Conservation (phyloP, 148 eudicot genomes). For the Cornus kousa region DNA sequence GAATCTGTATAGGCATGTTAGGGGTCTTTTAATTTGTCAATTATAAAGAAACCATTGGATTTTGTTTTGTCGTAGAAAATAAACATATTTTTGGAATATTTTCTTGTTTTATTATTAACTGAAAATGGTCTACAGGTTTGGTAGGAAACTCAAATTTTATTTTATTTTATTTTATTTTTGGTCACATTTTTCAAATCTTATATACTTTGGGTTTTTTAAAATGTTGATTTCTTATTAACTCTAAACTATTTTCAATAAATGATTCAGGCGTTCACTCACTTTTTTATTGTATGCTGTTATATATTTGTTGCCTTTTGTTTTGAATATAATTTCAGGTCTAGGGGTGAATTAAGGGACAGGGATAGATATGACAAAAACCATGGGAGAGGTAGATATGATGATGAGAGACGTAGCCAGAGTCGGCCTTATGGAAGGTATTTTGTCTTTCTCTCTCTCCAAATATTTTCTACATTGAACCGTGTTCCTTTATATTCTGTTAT, state of each 20-base stretch:
- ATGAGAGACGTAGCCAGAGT: constrained; percentile 55
- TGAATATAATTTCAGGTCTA: constrained; percentile 28
- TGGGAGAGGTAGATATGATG: constrained; percentile 72
- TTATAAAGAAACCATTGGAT: background rate
- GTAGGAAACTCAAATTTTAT: background rate
- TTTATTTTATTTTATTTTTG: no score
- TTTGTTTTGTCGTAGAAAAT: no score
- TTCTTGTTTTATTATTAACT: background rate
- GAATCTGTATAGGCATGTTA: background rate
- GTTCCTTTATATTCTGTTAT: background rate
- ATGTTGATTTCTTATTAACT: background rate
- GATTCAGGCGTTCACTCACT: background rate
- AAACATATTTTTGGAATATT: no score
- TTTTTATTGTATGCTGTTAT: background rate
- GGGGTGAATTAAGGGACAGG: constrained; percentile 60
- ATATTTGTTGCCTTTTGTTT: background rate
- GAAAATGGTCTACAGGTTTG: background rate
- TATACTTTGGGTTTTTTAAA: background rate
- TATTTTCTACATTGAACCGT: background rate
- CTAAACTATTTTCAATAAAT: no score
- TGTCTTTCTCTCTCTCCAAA: background rate
- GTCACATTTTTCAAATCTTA: no score
- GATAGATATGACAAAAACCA: constrained; percentile 55
- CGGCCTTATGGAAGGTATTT: constrained; percentile 63
- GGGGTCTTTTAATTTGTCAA: background rate